Evolutionary conservation across 495 filamentous ascomycete genomes (phyloP), one percentile per base, ranked within the genome.

Genomic region (Penicillium argentinense): DNA sequence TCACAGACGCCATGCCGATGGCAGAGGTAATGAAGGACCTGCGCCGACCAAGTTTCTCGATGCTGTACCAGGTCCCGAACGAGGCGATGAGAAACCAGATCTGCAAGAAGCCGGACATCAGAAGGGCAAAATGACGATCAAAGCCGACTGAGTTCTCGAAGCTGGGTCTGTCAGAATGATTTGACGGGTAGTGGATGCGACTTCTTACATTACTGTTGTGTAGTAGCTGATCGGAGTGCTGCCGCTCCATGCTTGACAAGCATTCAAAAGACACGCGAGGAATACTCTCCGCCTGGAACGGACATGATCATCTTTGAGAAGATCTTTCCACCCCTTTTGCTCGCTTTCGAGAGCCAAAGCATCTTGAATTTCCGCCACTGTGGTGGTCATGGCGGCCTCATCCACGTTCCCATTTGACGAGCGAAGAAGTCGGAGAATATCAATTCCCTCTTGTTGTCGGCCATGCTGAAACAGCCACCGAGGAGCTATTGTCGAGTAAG

Each of bases 351-450:
- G 32, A 2, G 42, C 32, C 7, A 49, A 32, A 9, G 46, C 46
- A 29, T 55, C 52, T 4, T 45, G 22, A 5, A 53, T 53, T 8
- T 60, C 62, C 2, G 52, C 42, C 0, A 53, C 25, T 0, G 45
- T 48, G 14, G 14, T 43, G 12, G 19, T 22, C 14, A 53, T 22
- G 8, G 44, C 50, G 29, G 39, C 34, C 56, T 56, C 46, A 36
- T 43, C 45, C 9, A 45, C 30, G 26, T 62, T 7, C 47, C 69
- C 23, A n/a, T 33, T 32, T 12, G 42, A 40, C 24, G 16, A 52
- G 59, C 51, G 57, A 42, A 67, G 45, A 59, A 72, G 54, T 17
- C 67, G 51, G 28, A 73, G 24, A 62, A 75, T 46, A 56, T 60
- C 47, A 39, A 47, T 19, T 38, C 68, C 37, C 45, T 74, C 34